Evolutionary conservation across 106 monocot genomes (phyloP), one percentile per base, ranked within the genome.

Genomic region (Dendrobium catenatum): DNA sequence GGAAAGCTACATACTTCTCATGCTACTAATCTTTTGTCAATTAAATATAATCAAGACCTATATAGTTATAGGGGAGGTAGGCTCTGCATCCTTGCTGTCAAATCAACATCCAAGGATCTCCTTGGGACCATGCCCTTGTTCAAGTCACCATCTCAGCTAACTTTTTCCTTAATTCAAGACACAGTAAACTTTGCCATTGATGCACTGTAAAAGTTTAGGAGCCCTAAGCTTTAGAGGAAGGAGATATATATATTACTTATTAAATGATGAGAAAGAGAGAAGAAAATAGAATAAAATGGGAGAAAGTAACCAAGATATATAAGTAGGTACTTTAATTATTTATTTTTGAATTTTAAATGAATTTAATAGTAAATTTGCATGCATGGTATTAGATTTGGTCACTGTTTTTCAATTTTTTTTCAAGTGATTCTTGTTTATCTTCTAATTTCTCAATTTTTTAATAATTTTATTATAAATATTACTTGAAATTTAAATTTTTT

Each of bases 41-140:
- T 43, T 43, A 43, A 43, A 74, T 7, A 43, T 19, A 74, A 43
- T 18, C 6, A 51, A 49, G 26, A 49, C 26, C 76, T 76, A 76
- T 9, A 11, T 5, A 42, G 18, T 44, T 41, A 5, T 43, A 74
- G 73, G 7, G 4, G 43, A 43, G 15, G 24, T 15, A 76, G 48
- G 48, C 43, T 6, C 77, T 83, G 72, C 82, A 77, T 82, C 88
- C 78, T 85, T 66, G 72, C 55, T 83, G 85, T 83, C 86, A 89
- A 72, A 80, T 85, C 85, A 84, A 55, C 79, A 75, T 86, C 86
- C 67, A 79, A 79, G 85, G 85, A 89, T 89, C 79, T 86, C 40
- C 51, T 83, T 86, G 85, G 88, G 86, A 83, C 88, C 88, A 81
- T 86, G 27, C 54, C 73, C 66, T 78, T 31, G 29, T 75, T 80